Percentiles rank a stretch among this genome's conserved stretches.
These are phyloP conservation scores for Phalaenopsis hybrid DNA, from an alignment of 116 monocot species.

Conservation along the genomic window DNA sequence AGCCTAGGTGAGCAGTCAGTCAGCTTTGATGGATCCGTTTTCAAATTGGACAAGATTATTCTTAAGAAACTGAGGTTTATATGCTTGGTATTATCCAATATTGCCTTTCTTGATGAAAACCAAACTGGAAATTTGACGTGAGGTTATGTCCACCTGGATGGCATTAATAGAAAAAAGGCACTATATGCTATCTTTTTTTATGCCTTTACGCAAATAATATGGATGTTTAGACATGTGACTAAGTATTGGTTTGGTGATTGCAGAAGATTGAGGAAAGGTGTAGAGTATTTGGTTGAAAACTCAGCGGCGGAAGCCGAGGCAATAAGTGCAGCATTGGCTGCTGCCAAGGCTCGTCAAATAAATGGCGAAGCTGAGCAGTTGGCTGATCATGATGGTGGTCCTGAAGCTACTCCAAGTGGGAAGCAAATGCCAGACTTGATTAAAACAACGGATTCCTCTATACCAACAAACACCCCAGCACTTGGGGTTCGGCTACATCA, in stretches of 20 bases:
- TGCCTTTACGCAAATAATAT: neutral
- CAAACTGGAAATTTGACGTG: neutral
- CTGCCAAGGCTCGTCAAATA: conserved; percentile 85
- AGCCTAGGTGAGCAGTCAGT: too few species aligned
- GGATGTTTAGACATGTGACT: neutral
- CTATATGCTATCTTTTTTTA: neutral
- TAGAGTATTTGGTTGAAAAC: conserved; percentile 90
- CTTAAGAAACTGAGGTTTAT: neutral
- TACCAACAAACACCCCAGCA: conserved; percentile 41
- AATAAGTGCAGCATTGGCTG: conserved; percentile 94
- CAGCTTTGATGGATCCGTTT: too few species aligned
- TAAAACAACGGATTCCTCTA: conserved; percentile 52
- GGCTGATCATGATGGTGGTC: conserved; percentile 60
- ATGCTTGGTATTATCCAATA: neutral
- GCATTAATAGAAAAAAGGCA: neutral
- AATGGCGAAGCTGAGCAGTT: conserved; percentile 62
- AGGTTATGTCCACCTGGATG: neutral
- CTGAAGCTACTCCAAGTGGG: conserved; percentile 73
- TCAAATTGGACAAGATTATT: neutral
- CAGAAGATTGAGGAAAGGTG: conserved; percentile 90
- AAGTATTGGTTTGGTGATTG: conserved; percentile 28
- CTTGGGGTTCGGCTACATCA: conserved; percentile 91
- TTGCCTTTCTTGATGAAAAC: neutral
- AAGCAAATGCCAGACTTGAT: conserved; percentile 50
- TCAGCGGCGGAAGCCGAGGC: conserved; percentile 98